Evolutionary conservation across 2,329 filamentous ascomycete species (phyloP), one percentile per base, ranked within the genome.

Genomic region (Ophioceras dolichostomum): DNA sequence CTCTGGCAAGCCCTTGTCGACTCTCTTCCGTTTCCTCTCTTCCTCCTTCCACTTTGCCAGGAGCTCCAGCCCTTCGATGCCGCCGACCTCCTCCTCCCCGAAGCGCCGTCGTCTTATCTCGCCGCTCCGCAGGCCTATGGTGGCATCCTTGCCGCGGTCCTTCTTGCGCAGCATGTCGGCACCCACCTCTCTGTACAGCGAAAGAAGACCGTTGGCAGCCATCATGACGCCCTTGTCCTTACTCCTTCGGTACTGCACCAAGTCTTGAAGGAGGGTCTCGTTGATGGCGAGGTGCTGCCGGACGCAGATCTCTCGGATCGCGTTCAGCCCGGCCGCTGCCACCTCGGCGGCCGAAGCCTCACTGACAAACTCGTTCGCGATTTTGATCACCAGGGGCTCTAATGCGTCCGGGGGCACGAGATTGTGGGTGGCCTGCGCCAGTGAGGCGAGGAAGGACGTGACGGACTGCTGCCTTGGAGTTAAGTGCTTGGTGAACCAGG

Each of bases 171-270:
- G 65, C 62, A 96, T 73, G 47, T 94, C 84, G 0, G 91, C 85
- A 26, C 82, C 87, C 12, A 94, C 83, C 53, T 96, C 88, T 47
- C 91, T 72, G 64, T 94, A 98, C 5, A 98, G 68, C 18, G 85
- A 86, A 30, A 98, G 67, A 6, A 98, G 66, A 45, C 91, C 89
- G 57, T 91, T 89, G 12, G 89, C 87, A 7, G 91, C 91, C 91
- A 98, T 96, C 74, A 94, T 88, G n/a, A 91, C 84, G 41, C 89
- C 88, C 66, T 96, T 98, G 54, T 98, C 91, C 56, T 98, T 98
- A 54, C 85, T 94, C 67, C 93, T 94, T 42, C 85, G 76, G 61
- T 98, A 96, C 65, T 91, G 83, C 9, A 96, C 87, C 37, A 98
- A 63, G 65, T 98, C 91, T 57, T 98, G 89, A 21, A 98, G 64